These are phyloP conservation scores for Fraxinus angustifolia DNA, from an alignment of 305 asterid genomes.

Conservation along the genomic window DNA sequence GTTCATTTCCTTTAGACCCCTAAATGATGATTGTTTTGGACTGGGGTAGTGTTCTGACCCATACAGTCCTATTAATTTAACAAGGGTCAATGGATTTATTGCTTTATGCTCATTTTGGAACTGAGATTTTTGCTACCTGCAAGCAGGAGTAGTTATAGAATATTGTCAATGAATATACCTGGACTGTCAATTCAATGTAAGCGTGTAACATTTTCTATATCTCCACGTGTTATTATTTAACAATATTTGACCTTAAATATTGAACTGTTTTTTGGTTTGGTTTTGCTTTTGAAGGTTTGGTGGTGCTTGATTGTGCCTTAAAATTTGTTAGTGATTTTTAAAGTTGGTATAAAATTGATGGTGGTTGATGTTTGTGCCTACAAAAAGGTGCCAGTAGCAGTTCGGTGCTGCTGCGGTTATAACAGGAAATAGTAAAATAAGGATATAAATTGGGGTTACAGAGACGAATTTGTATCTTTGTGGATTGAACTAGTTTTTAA, in stretches of 20 bases:
- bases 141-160: neutral
- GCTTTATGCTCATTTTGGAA: neutral
- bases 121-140: neutral
- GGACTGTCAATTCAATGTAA: neutral
- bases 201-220: neutral
- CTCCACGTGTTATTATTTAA: neutral
- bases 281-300: neutral
- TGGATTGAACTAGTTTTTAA: conserved; percentile 8
- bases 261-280: neutral
- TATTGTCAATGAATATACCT: neutral
- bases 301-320: neutral
- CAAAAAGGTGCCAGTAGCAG: neutral
- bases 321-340: neutral
- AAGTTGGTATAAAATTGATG: neutral
- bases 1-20: neutral
- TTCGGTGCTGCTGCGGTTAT: neutral
- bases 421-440: neutral
- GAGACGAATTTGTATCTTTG: neutral
- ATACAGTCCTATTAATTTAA: neutral
- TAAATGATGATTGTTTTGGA: neutral
- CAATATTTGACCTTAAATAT: neutral
- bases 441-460: neutral
- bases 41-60: neutral
- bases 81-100: neutral
- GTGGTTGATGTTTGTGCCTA: neutral